phyloP scores from a whole-genome alignment of 352 stramenopile species.

The Elongisporangium prolatum region DNA sequence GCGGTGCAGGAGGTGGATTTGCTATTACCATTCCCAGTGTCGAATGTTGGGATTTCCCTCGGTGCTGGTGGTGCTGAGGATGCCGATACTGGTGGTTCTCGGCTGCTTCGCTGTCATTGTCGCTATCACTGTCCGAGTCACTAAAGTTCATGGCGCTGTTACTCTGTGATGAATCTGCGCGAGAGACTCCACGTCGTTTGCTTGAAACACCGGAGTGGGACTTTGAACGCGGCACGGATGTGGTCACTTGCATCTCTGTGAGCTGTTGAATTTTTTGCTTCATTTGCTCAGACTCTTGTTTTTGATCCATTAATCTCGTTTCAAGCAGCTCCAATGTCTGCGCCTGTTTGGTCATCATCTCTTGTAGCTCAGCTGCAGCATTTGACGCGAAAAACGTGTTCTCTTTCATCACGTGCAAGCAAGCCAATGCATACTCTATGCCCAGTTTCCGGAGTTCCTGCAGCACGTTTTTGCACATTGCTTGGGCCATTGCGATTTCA shows the following conservation, averaged over 20 bases:
- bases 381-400: slow-evolving; percentile 66
- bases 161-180: neutral
- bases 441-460: slow-evolving; percentile 38
- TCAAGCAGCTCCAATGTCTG: slow-evolving; percentile 48
- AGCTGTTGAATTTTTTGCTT: slow-evolving; percentile 39
- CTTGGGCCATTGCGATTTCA: slow-evolving; percentile 7
- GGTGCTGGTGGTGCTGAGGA: slow-evolving; percentile 4
- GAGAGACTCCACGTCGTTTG: neutral
- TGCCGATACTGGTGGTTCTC: slow-evolving; percentile 17
- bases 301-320: slow-evolving; percentile 53
- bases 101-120: slow-evolving; percentile 44
- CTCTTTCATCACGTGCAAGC: slow-evolving; percentile 56
- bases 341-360: slow-evolving; percentile 50
- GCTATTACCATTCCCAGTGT: no score
- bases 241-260: slow-evolving; percentile 4
- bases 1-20: no score
- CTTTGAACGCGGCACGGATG: slow-evolving; percentile 19
- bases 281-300: slow-evolving; percentile 42
- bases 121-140: slow-evolving; percentile 22
- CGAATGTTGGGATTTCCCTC: no score
- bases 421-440: slow-evolving; percentile 44
- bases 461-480: slow-evolving; percentile 27
- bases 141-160: slow-evolving; percentile 10
- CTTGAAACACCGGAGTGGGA: slow-evolving; percentile 16
- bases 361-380: slow-evolving; percentile 51